A percentile compares a stretch with the other conserved stretches of the same genome.
phyloP scores from a whole-genome alignment of 768 basidiomycete species.

The Arthromyces matolae region DNA sequence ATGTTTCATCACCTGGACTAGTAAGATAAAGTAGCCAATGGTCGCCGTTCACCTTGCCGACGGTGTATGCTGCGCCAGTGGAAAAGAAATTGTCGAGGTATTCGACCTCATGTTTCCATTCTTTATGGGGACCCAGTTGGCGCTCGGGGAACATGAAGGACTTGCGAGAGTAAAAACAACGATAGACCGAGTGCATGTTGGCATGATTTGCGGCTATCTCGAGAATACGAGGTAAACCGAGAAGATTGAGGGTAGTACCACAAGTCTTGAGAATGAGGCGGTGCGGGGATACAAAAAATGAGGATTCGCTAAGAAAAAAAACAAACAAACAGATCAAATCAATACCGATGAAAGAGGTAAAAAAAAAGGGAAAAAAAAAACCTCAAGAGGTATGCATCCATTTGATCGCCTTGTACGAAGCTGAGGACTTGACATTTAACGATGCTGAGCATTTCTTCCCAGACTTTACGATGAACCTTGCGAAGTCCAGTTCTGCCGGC shows the following conservation, averaged over 20 bases:
- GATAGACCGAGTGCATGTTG: conserved; percentile 66
- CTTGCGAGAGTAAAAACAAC: conserved; percentile 97
- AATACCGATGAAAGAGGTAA: too few species aligned
- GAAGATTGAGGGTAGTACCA: conserved; percentile 95
- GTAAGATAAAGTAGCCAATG: conserved; percentile 98
- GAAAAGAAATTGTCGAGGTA: conserved; percentile 89
- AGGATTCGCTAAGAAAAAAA: conserved; percentile 75
- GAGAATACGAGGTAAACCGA: conserved; percentile 92
- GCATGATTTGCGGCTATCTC: conserved; percentile 80
- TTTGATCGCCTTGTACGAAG: conserved; percentile 81
- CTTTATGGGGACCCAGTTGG: conserved; percentile 86
- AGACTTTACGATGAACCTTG: conserved; percentile 66
- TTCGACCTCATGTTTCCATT: conserved; percentile 91
- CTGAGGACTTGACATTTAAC: conserved; percentile 96
- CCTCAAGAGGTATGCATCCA: conserved; percentile 96
- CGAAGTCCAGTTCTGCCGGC: conserved; percentile 68
- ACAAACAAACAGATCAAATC: neutral
- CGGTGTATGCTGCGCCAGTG: conserved; percentile 89
- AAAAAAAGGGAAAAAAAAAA: conserved; percentile 44
- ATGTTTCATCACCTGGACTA: conserved; percentile 37
- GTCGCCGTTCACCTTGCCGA: conserved; percentile 97
- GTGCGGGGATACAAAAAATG: conserved; percentile 91
- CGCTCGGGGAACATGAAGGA: conserved; percentile 99
- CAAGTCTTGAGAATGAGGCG: conserved; percentile 98
- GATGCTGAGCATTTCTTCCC: conserved; percentile 97